Evolutionary conservation across 2,329 filamentous ascomycete genomes (phyloP), one percentile per base, ranked within the genome.

Genomic region (Beauveria caledonica): DNA sequence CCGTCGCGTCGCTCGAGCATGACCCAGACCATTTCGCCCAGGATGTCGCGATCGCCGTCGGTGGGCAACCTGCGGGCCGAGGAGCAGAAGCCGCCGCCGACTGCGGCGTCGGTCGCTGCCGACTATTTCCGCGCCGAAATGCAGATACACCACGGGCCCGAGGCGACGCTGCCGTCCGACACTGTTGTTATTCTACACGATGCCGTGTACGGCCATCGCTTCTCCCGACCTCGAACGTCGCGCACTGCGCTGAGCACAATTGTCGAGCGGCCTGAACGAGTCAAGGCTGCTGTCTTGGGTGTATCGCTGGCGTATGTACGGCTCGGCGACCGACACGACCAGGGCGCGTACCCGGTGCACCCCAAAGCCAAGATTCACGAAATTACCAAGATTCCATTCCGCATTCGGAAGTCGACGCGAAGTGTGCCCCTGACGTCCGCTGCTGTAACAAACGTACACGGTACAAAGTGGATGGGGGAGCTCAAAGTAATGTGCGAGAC

Each of bases 191-290:
- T 99, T 33, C 77, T 99, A 2, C 92, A 97, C 68, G 94, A 99
- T 75, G 87, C 89, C 58, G 96, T 93, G 74, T 99, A 97, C 71
- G 92, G 93, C 25, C 94, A 99, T 75, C 87, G 92, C 23, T 99
- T 86, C 73, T 90, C 92, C 11, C 83, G 94, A 49, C 91, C 91
- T 4, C 87, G 89, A 66, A 88, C 91, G 1, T 87, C 85, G 23
- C 88, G 88, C 67, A 81, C 78, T 49, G 82, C 83, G 17, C 80
- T 97, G 1, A 85, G 79, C 67, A 89, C 86, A 60, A 96, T 99
- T 65, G 92, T 99, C 53, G 94, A 99, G 75, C 83, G 94, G 11
- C 94, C 94, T 0, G 94, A 99, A 76, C 82, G 94, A 62, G 86
- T 99, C 64, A 89, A 89, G 66, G 94, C 94, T 5, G 86, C 86